Base-by-base conservation (phyloP, 2,329 filamentous ascomycete genomes). In the Fusarium chuoi region DNA sequence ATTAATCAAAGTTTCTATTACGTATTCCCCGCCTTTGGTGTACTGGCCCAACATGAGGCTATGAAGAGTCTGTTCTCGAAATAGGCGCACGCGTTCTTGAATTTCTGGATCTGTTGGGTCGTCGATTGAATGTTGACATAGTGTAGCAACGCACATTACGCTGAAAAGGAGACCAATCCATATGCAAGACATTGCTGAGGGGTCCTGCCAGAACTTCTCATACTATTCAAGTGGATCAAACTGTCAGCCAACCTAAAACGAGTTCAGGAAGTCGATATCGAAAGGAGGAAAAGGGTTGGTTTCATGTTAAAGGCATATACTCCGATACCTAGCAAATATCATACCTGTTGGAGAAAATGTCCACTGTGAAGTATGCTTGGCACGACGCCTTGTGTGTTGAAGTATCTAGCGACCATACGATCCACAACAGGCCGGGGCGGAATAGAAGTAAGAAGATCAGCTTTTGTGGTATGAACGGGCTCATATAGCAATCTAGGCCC, bases 1-100 rank as follows among this genome's bases (percentile, higher is more conserved):
- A 20, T 54, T 65, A 17, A 74, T 68, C 26, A 73, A 55, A 0
- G 67, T 68, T 54, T 74, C 70, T 17, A 74, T 39, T 12, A 74
- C 65, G 20, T 60, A 56, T n/a, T 60, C 59, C 12, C 71, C 69
- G 24, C 69, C 71, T 10, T 41, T 70, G 8, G 55, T 68, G 20
- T 73, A 74, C 26, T 57, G 55, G 7, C 69, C 65, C 17, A 70
- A 26, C 11, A 73, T 54, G 3, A 73, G 62, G 35, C 56, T 22
- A 28, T 57, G 22, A 2, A 56, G 52, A 5, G 52, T 42, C 15
- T 18, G 26, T 20, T 42, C 52, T 2, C 36, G 36, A 10, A 24
- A 56, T 0, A 42, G 1, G 6, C 8, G 20, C 20, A 41, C 15
- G 2, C 38, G 15, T 15, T 42, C 26, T 24, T n/a, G 20, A 24